Evolutionary conservation across 805 yeast species (phyloP).

Genomic region (Hanseniaspora guilliermondii): DNA sequence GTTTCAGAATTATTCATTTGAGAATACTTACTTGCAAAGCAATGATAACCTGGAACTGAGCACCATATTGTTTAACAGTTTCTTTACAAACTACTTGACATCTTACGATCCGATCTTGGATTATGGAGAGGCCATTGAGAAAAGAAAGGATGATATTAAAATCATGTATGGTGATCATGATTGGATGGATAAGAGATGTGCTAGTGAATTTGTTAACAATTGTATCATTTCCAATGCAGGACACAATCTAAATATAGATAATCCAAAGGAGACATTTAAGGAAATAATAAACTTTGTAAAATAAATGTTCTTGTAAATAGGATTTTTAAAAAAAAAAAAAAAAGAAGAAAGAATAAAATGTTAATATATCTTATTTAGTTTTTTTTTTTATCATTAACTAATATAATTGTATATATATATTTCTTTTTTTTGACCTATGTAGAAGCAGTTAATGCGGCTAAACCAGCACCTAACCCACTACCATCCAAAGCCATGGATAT

Average conservation of each 20-base stretch:
- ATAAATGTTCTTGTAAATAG: background rate
- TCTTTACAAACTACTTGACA: constrained; percentile 30
- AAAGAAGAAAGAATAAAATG: no score
- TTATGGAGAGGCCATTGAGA: constrained; percentile 32
- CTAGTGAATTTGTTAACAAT: constrained; percentile 17
- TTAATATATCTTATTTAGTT: no score
- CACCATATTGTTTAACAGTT: constrained; percentile 20
- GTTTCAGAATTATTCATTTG: constrained; percentile 18
- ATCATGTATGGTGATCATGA: constrained; percentile 55
- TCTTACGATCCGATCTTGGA: constrained; percentile 58
- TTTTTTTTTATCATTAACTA: no score
- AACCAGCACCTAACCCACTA: constrained; percentile 93
- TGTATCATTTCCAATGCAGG: constrained; percentile 40
- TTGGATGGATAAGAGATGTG: constrained; percentile 59
- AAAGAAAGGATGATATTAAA: constrained; percentile 32
- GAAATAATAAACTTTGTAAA: constrained; percentile 23
- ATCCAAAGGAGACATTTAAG: constrained; percentile 40
- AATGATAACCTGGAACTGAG: constrained; percentile 9
- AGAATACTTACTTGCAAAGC: constrained; percentile 23
- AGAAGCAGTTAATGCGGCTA: constrained; percentile 54
- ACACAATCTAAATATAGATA: constrained; percentile 67
- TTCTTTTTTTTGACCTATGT: background rate
- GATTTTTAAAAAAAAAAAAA: no score
- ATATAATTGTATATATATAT: no score
- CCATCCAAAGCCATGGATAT: constrained; percentile 86